A percentile compares a stretch with the other conserved stretches of the same genome.
Conservation (phyloP, 2,329 filamentous ascomycete genomes). For the Rhinocladiella similis region DNA sequence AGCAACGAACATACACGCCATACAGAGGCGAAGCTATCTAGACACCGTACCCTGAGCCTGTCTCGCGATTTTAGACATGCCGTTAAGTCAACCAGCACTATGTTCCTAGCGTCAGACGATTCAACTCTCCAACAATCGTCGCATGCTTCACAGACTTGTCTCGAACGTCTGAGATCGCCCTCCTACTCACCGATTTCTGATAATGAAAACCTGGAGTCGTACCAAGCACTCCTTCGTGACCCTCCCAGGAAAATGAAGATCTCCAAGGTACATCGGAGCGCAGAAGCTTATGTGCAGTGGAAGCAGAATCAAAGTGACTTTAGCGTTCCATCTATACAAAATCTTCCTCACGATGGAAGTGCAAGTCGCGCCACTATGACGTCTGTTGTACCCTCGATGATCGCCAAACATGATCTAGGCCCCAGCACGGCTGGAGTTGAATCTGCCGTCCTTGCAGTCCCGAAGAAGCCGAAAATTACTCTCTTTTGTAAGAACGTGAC, state of each 20-base stretch:
- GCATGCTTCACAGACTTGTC: not conserved
- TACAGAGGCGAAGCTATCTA: not conserved
- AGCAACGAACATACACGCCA: not conserved
- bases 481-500: not conserved
- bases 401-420: not conserved
- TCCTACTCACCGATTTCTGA: constrained; percentile 13
- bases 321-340: no score
- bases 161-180: not conserved
- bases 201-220: constrained; percentile 7
- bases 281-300: no score
- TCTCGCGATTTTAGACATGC: not conserved
- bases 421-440: not conserved
- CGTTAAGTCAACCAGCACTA: not conserved
- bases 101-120: not conserved
- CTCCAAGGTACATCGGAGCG: not conserved
- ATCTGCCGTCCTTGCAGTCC: not conserved
- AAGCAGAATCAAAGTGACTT: no score
- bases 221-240: constrained; percentile 1
- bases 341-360: no score
- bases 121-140: not conserved
- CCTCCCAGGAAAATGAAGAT: constrained; percentile 11
- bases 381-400: not conserved
- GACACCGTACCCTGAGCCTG: not conserved
- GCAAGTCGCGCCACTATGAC: no score
- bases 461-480: not conserved